Evolutionary conservation across 2,329 filamentous ascomycete species (phyloP).

Genomic region (Cytospora leucostoma): DNA sequence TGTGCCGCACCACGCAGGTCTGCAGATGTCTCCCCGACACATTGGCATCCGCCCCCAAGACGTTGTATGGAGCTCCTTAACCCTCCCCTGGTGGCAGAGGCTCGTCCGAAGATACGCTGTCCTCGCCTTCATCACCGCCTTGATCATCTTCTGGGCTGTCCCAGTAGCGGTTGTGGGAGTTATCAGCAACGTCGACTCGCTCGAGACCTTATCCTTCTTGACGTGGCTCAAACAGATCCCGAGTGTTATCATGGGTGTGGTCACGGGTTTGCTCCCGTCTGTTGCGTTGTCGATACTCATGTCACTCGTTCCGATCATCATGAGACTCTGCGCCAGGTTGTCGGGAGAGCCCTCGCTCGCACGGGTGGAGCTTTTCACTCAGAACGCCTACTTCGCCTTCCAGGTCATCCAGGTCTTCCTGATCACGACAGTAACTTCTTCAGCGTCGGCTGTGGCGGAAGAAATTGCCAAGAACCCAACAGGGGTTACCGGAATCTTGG

Average conservation of each 20-base stretch:
- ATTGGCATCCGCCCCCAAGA: conserved; percentile 81
- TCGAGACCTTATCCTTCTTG: conserved; percentile 64
- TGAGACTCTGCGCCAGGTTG: conserved; percentile 78
- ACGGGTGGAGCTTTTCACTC: conserved; percentile 82
- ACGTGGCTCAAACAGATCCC: conserved; percentile 73
- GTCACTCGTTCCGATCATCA: conserved; percentile 79
- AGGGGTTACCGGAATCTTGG: conserved; percentile 64
- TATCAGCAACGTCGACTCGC: conserved; percentile 78
- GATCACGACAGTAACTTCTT: conserved; percentile 78
- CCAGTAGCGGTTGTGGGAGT: conserved; percentile 77
- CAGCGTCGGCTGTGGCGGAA: conserved; percentile 69
- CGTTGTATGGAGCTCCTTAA: conserved; percentile 84
- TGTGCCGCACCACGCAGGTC: conserved; percentile 80
- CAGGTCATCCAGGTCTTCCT: conserved; percentile 92
- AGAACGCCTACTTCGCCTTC: conserved; percentile 89
- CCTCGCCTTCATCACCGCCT: conserved; percentile 68
- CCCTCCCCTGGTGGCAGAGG: conserved; percentile 83
- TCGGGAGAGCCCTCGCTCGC: conserved; percentile 79
- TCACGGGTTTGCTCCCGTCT: conserved; percentile 82
- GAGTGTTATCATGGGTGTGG: conserved; percentile 69
- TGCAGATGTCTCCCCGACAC: conserved; percentile 84
- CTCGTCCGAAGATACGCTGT: conserved; percentile 71
- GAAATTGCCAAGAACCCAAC: conserved; percentile 65
- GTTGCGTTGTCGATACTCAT: conserved; percentile 80
- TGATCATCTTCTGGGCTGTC: conserved; percentile 85